Percentiles rank a stretch among this genome's conserved stretches.
phyloP scores from a whole-genome alignment of 441 rosid genomes.

The Populus hybrid region DNA sequence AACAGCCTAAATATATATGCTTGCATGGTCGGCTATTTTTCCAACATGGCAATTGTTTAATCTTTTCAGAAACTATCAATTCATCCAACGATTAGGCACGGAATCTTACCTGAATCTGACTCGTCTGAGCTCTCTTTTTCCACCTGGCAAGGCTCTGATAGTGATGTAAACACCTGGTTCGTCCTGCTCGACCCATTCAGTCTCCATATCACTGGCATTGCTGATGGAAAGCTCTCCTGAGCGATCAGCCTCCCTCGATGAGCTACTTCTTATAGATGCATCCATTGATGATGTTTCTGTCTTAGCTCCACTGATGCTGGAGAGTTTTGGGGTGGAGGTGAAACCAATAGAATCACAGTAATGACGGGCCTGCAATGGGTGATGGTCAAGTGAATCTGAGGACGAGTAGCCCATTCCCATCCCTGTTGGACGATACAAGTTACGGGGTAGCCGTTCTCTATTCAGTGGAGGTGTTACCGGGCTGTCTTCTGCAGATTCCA shows the following conservation, averaged over 20 bases:
- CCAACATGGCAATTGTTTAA: not conserved
- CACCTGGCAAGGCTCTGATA: slow-evolving; percentile 74
- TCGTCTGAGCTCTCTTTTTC: slow-evolving; percentile 93
- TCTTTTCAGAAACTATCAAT: not conserved
- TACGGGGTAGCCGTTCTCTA: slow-evolving; percentile 76
- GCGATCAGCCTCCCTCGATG: slow-evolving; percentile 89
- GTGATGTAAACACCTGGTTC: slow-evolving; percentile 96
- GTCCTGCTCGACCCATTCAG: slow-evolving; percentile 97
- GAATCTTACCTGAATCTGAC: slow-evolving; percentile 88
- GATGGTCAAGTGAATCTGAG: slow-evolving; percentile 84
- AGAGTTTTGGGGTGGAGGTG: slow-evolving; percentile 80
- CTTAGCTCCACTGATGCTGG: slow-evolving; percentile 85
- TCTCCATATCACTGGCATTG: slow-evolving; percentile 84
- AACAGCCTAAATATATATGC: not conserved
- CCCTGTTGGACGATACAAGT: slow-evolving; percentile 66
- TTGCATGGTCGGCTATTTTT: not conserved
- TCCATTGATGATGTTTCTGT: slow-evolving; percentile 89
- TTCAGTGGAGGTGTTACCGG: slow-evolving; percentile 88
- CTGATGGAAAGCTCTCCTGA: slow-evolving; percentile 89
- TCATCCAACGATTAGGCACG: not conserved
- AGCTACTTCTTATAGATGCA: slow-evolving; percentile 91
- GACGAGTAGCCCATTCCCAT: slow-evolving; percentile 71
- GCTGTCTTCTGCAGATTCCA: slow-evolving; percentile 74
- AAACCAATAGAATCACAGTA: slow-evolving; percentile 64
- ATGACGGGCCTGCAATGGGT: slow-evolving; percentile 54